These are phyloP conservation scores for Phytophthora pistaciae DNA, from an alignment of 352 stramenopile species.

Conservation along the genomic window DNA sequence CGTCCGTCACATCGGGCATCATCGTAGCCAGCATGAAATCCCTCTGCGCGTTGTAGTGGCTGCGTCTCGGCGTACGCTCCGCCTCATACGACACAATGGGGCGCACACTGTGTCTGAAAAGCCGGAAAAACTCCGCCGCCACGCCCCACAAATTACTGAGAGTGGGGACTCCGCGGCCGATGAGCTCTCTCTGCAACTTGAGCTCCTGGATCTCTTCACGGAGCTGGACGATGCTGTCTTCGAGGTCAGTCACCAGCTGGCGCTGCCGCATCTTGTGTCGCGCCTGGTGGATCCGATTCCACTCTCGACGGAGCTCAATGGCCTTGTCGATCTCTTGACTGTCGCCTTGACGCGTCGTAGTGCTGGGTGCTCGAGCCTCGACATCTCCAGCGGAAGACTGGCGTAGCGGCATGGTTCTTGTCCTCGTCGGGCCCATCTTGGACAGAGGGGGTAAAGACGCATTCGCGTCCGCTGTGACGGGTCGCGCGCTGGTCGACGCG, in stretches of 20 bases:
- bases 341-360: too few species aligned
- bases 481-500: too few species aligned
- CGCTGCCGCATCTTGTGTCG: neutral
- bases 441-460: too few species aligned
- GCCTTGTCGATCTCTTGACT: too few species aligned
- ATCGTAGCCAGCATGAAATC: neutral
- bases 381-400: too few species aligned
- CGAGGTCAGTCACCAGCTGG: neutral
- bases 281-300: neutral
- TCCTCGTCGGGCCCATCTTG: too few species aligned
- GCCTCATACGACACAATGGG: neutral
- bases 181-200: neutral
- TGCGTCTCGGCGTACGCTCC: neutral
- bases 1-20: neutral
- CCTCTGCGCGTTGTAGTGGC: neutral
- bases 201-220: slow-evolving; percentile 1
- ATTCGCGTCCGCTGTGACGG: too few species aligned
- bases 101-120: neutral
- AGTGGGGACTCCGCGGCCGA: neutral
- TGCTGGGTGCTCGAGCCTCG: too few species aligned
- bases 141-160: neutral
- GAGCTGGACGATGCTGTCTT: neutral
- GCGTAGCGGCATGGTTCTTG: too few species aligned
- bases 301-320: neutral
- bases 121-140: neutral